A percentile compares a stretch with the other conserved stretches of the same genome.
phyloP scores from a whole-genome alignment of 176 grass and related monocot species.

The Canna indica region DNA sequence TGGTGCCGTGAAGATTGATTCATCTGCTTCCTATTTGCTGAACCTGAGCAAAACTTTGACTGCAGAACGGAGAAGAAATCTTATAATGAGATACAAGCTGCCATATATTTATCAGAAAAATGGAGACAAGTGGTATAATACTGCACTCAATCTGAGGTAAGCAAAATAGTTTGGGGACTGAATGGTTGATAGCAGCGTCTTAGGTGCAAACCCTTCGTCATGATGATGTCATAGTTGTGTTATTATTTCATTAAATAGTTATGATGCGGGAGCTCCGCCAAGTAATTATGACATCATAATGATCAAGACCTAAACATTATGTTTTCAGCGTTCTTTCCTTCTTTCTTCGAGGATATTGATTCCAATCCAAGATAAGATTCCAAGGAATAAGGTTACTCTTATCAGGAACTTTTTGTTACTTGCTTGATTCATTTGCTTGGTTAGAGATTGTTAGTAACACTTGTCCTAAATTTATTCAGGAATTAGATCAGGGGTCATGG shows the following conservation, averaged over 20 bases:
- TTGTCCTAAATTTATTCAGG: not conserved
- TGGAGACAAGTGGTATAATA: not conserved
- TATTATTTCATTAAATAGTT: not conserved
- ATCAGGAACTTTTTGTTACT: too few relatives aligned
- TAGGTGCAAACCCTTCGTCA: not conserved
- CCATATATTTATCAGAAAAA: too few relatives aligned
- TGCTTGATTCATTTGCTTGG: too few relatives aligned
- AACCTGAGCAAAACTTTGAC: slow-evolving; percentile 7
- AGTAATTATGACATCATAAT: not conserved
- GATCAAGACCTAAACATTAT: too few relatives aligned
- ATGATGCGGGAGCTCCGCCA: not conserved
- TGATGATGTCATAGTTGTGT: not conserved
- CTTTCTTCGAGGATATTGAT: too few relatives aligned
- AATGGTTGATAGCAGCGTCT: not conserved
- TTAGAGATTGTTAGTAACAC: too few relatives aligned
- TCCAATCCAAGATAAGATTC: too few relatives aligned
- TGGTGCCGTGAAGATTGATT: not conserved
- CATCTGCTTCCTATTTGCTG: not conserved
- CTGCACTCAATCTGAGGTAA: not conserved
- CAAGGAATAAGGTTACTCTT: too few relatives aligned
- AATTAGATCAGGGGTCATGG: not conserved
- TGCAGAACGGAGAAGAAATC: not conserved
- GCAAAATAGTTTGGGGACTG: not conserved
- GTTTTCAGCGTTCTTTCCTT: too few relatives aligned
- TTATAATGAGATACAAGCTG: not conserved